Base-by-base conservation (phyloP, 169 alveolate genomes). In the Amoebophrya sp. region DNA sequence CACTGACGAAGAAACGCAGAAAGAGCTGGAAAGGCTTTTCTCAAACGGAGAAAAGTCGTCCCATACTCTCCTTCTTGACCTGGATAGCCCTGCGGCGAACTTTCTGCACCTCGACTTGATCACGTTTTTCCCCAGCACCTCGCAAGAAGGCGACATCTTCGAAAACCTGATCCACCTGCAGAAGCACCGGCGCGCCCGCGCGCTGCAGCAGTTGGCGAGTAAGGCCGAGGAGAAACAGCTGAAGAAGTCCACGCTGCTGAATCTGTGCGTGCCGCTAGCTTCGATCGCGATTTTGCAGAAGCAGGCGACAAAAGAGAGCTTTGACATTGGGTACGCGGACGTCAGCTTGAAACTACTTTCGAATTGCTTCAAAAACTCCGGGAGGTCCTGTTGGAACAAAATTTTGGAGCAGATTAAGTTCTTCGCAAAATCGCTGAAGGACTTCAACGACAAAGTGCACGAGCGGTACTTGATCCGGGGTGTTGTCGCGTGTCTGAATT, bases 161-260 rank as follows among this genome's bases (percentile, higher is more conserved):
- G 83, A 66, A 25, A 12, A 7, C 35, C 35, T 66, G 83, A 66
- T 66, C 39, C 83, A 66, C 35, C 32, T 66, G 32, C 83, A 66
- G 83, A 66, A 66, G 35, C 83, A 66, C 35, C 83, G 83, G 10
- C 29, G 83, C 29, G 83, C 83, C 29, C 83, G 83, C 83, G 83
- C 83, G 35, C 0, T 66, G 38, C 83, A 66, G 32, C 0, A 2
- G 32, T 66, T 66, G 83, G 29, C 18, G 0, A 25, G 32, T 25
- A 25, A 7, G 83, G 32, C 12, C 54, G 54, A 41, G 12, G 12
- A 41, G 54, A n/a, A n/a, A n/a, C n/a, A n/a, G n/a, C n/a, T n/a
- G n/a, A n/a, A n/a, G n/a, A n/a, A n/a, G n/a, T n/a, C 83, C 10
- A 66, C 83, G 10, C 83, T 66, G 83, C 35, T 66, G 83, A 66